Conservation (phyloP, 495 filamentous ascomycete species). For the Bryoglossum gracile region DNA sequence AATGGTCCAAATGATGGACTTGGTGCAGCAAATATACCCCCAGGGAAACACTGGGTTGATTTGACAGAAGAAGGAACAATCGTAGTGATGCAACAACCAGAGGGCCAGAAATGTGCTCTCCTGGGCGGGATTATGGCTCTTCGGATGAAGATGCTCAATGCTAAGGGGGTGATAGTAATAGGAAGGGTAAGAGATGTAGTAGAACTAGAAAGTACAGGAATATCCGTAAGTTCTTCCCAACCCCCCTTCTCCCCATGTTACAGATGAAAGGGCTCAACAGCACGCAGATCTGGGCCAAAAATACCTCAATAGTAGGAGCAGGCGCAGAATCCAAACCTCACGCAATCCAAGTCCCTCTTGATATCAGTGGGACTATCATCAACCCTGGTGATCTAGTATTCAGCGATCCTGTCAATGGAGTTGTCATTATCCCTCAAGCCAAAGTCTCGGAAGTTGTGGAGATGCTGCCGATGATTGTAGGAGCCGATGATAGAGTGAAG, state of each 20-base stretch:
- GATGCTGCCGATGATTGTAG: conserved; percentile 45
- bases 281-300: conserved; percentile 47
- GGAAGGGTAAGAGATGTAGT: conserved; percentile 57
- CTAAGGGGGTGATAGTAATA: conserved; percentile 46
- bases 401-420: conserved; percentile 52
- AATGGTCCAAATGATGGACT: background rate
- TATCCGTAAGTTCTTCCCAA: conserved; percentile 38
- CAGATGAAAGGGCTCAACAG: background rate
- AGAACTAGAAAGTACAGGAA: conserved; percentile 38
- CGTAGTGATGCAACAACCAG: conserved; percentile 53
- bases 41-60: conserved; percentile 54
- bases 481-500: conserved; percentile 55
- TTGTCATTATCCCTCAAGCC: conserved; percentile 53
- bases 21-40: conserved; percentile 24
- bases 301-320: conserved; percentile 51
- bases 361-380: conserved; percentile 42
- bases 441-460: conserved; percentile 43
- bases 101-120: conserved; percentile 52
- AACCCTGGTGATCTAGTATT: conserved; percentile 56
- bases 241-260: background rate
- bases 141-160: conserved; percentile 48
- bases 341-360: conserved; percentile 45
- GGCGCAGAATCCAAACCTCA: conserved; percentile 52
- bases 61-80: conserved; percentile 43
- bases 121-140: conserved; percentile 63